A percentile compares a stretch with the other conserved stretches of the same genome.
Conservation (phyloP, 2,329 filamentous ascomycete species). For the Capronia coronata region DNA sequence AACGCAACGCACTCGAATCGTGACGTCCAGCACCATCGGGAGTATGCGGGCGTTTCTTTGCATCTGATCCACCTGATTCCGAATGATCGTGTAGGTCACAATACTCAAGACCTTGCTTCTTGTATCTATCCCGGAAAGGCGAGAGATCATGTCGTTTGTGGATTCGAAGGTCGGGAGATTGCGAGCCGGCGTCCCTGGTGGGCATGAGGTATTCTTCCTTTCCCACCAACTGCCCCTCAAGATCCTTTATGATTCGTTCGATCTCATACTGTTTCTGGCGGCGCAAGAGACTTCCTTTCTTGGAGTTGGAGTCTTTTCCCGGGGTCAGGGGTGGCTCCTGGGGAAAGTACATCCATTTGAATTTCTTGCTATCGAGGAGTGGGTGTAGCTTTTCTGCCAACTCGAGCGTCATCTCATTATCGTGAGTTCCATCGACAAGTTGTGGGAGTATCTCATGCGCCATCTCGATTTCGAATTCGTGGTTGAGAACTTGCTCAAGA, state of each 20-base stretch:
- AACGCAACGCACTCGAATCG: not conserved
- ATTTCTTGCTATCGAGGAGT: conserved; percentile 1
- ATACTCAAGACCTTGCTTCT: conserved; percentile 21
- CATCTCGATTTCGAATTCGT: not conserved
- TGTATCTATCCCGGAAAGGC: conserved; percentile 19
- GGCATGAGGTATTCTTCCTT: not conserved
- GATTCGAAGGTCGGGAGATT: conserved; percentile 1
- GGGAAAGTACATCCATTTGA: conserved; percentile 7
- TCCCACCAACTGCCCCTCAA: not conserved
- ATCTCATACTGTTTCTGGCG: conserved; percentile 21
- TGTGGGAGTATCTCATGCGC: not conserved
- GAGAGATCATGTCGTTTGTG: not conserved
- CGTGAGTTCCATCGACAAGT: conserved; percentile 7
- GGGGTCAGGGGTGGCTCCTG: conserved; percentile 5
- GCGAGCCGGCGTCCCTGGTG: not conserved
- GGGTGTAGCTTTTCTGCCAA: conserved; percentile 12
- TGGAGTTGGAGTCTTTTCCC: conserved; percentile 11
- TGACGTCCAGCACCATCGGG: not conserved
- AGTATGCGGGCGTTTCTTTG: not conserved
- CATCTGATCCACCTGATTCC: not conserved
- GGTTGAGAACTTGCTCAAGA: conserved; percentile 4
- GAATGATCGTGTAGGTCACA: not conserved
- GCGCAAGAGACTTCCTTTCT: conserved; percentile 6
- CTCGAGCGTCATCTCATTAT: conserved; percentile 1
- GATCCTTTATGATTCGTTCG: conserved; percentile 1